Evolutionary conservation across 805 yeast genomes (phyloP), one percentile per base, ranked within the genome.

Genomic region (Wickerhamiella shivajii): DNA sequence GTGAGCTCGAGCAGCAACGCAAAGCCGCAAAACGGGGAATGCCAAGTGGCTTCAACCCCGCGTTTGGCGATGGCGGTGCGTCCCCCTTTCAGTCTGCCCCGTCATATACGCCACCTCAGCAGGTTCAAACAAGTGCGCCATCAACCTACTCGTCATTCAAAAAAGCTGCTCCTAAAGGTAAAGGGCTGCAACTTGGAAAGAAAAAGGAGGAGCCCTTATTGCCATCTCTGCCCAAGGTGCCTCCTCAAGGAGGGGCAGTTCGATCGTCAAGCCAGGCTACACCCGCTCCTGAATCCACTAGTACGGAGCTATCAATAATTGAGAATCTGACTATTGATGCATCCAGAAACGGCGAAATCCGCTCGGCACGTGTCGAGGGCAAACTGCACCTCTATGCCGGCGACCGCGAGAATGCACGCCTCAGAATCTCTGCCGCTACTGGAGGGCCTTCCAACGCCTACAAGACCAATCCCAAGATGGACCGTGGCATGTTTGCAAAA

Each of bases 381-480:
- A 92, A 79, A 45, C 63, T 87, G 45, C 93, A 83, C 57, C 63
- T 90, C 52, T 75, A 94, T 53, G 73, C 90, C 42, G 84, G 77
- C 53, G 70, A 84, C 48, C 62, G 77, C n/a, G 69, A 65, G 24
- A 64, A 75, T 43, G 73, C 92, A 10, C 68, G 67, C 44, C 69
- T 83, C 36, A 70, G 69, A 51, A 65, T 90, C 39, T 50, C 67
- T 40, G 60, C 85, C 43, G 55, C 61, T 26, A 64, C 73, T 26
- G 62, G 57, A 17, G 57, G 66, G 55, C 63, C 24, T 55, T 71
- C 60, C 42, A 61, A 73, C 29, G 84, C 77, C 51, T 90, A 70
- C 63, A 85, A 85, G 57, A 84, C 97, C 11, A 95, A 90, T 62
- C 98, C 98, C 42, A 85, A 87, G 53, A 92, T 90, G 44, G 96